phyloP scores from a whole-genome alignment of 2,329 filamentous ascomycete genomes.

The Pseudogymnoascus sp. region DNA sequence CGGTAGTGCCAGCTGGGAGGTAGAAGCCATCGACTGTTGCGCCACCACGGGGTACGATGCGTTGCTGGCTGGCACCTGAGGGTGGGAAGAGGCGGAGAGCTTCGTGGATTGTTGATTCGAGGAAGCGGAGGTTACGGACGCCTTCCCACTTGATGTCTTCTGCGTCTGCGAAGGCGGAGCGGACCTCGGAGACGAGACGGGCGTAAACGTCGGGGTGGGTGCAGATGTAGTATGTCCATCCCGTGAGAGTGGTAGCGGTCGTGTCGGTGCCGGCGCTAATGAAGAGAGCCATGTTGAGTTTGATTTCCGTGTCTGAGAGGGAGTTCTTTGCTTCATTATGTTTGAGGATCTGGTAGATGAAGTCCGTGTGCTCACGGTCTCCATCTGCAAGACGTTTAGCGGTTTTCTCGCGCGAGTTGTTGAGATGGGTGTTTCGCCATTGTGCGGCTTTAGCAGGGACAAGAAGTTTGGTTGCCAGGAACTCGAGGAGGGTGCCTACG shows the following conservation, averaged over 20 bases:
- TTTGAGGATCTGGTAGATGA: conserved; percentile 22
- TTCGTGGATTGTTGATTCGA: conserved; percentile 13
- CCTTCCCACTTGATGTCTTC: conserved; percentile 11
- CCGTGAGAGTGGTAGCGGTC: conserved; percentile 23
- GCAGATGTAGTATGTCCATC: conserved; percentile 20
- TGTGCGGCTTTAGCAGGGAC: conserved; percentile 9
- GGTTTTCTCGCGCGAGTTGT: conserved; percentile 22
- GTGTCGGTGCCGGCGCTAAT: conserved; percentile 26
- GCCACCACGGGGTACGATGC: conserved; percentile 30
- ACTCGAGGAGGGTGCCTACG: not conserved
- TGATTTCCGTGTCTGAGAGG: conserved; percentile 18
- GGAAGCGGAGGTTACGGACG: conserved; percentile 14
- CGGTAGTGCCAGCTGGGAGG: conserved; percentile 26
- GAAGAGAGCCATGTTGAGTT: conserved; percentile 21
- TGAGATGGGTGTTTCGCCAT: conserved; percentile 21
- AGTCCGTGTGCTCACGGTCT: conserved; percentile 17
- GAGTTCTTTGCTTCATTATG: conserved; percentile 19
- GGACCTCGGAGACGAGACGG: conserved; percentile 1
- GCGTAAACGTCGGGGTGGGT: not conserved
- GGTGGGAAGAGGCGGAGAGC: conserved; percentile 12
- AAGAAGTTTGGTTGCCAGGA: not conserved
- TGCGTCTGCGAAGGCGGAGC: not conserved
- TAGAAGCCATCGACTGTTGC: conserved; percentile 21
- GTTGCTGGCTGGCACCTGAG: conserved; percentile 36
- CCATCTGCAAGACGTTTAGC: conserved; percentile 17